Evolutionary conservation across 352 stramenopile genomes (phyloP), one percentile per base, ranked within the genome.

Genomic region (Plasmopara muralis): DNA sequence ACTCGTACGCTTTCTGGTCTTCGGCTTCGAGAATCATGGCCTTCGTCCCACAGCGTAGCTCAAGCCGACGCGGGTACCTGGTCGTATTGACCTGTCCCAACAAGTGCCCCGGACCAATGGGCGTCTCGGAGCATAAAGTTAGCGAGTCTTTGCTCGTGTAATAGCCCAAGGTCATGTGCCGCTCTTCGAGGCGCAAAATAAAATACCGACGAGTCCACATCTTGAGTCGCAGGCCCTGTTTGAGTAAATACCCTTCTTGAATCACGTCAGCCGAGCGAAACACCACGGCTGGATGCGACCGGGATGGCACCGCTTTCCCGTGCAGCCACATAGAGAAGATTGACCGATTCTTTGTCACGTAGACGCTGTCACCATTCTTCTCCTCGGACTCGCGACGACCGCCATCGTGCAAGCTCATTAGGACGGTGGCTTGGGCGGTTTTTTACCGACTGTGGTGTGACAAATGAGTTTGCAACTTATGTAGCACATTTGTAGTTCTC

Each of bases 131-230:
- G 56, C 83, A 93, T 29, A 93, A 57, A 35, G 75, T 73, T 15
- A 93, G 57, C 33, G 76, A 83, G 56, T 93, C 83, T 46, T 89
- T 91, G 60, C 68, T 89, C 14, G 76, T 89, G 57, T 93, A 93
- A 55, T 93, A 93, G 0, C 80, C 78, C 9, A 93, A 63, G 33
- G 83, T 93, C 83, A 93, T 93, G 68, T 93, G 81, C 4, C 80
- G 80, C 67, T 93, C 83, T 49, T 93, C 83, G 12, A 93, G 72
- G 0, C 83, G 78, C 43, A 93, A 49, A 42, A 93, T 93, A 42
- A 93, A 93, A 49, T 93, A 93, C 40, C 83, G 76, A n/a, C 74
- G 74, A 16, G 67, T 84, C 80, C 80, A 91, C 63, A 88, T 79
- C 55, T 86, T 87, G 29, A 93, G 55, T 7, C 83, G 80, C 20